A percentile compares a stretch with the other conserved stretches of the same genome.
These are phyloP conservation scores for Melaleuca alternifolia DNA, from an alignment of 345 rosid genomes.

Conservation along the genomic window DNA sequence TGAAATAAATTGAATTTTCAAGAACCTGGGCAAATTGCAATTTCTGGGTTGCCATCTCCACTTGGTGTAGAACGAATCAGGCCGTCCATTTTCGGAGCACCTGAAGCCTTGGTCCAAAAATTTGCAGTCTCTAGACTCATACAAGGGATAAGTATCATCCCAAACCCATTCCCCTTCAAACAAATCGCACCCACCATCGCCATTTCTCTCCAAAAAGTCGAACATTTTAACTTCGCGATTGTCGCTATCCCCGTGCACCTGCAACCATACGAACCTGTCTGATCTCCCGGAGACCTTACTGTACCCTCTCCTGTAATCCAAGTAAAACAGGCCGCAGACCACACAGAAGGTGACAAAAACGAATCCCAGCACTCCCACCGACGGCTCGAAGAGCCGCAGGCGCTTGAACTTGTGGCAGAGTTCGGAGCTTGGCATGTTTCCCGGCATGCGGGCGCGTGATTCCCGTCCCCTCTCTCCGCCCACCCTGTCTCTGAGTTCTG, in stretches of 20 bases:
- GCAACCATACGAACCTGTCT: slow-evolving; percentile 53
- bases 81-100: slow-evolving; percentile 81
- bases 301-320: slow-evolving; percentile 50
- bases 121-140: slow-evolving; percentile 65
- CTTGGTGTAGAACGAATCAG: slow-evolving; percentile 68
- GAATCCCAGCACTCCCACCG: slow-evolving; percentile 56
- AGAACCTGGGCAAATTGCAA: slow-evolving; percentile 81
- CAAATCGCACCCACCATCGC: slow-evolving; percentile 49
- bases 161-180: slow-evolving; percentile 92
- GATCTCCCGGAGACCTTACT: slow-evolving; percentile 32
- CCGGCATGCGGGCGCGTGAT: neutral
- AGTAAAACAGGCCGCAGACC: slow-evolving; percentile 54
- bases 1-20: neutral
- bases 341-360: slow-evolving; percentile 45
- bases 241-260: neutral
- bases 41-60: slow-evolving; percentile 97
- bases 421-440: slow-evolving; percentile 24
- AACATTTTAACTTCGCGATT: slow-evolving; percentile 2
- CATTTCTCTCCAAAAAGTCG: slow-evolving; percentile 40
- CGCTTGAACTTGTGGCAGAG: slow-evolving; percentile 53
- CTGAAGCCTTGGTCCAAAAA: slow-evolving; percentile 79
- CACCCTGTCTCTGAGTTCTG: neutral
- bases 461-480: neutral
- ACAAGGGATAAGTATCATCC: slow-evolving; percentile 91
- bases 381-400: slow-evolving; percentile 55